Base-by-base conservation (phyloP, 352 stramenopile genomes). In the Pythium myriotylum region DNA sequence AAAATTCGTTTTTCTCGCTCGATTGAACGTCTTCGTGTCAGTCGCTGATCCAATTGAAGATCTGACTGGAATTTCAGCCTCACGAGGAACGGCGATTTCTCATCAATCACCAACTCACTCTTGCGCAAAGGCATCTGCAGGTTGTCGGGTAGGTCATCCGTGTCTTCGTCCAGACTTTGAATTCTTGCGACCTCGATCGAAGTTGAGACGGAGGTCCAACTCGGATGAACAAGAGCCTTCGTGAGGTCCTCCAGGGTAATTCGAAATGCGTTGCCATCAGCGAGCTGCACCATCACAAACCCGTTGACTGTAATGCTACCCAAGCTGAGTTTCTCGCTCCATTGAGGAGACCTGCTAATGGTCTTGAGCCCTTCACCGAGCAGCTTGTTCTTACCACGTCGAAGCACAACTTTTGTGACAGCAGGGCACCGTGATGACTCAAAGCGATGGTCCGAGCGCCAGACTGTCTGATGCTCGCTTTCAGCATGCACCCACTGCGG, bases 401-500 rank as follows among this genome's bases (percentile, higher is more conserved):
- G 35, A 26, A 79, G 41, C 16, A 62, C 27, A 14, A 77, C 50
- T 9, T 64, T 67, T 13, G 60, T 62, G 26, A 80, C 52, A 17
- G 33, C 43, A 6, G 72, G 72, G 26, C 72, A 80, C n/a, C 58
- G 67, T 12, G 69, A 56, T 2, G 72, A 77, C 22, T 70, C 56
- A 27, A 72, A 80, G 14, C 56, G 62, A 13, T 47, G 39, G 45
- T 74, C 72, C 2, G 72, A 80, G 9, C 72, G 68, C 72, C 72
- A 80, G 27, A 76, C 59, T 1, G 72, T 80, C 22, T 65, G 53
- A 33, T 63, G 72, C 7, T 50, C 62, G 13, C 50, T 43, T 39
- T 77, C 67, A 7, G 62, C 50, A 48, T 80, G 69, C 13, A 80
- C 62, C 72, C 72, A 80, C 14, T 71, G 54, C n/a, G 72, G 72